Conservation (phyloP, 257 asterid genomes). For the Rhazya stricta region DNA sequence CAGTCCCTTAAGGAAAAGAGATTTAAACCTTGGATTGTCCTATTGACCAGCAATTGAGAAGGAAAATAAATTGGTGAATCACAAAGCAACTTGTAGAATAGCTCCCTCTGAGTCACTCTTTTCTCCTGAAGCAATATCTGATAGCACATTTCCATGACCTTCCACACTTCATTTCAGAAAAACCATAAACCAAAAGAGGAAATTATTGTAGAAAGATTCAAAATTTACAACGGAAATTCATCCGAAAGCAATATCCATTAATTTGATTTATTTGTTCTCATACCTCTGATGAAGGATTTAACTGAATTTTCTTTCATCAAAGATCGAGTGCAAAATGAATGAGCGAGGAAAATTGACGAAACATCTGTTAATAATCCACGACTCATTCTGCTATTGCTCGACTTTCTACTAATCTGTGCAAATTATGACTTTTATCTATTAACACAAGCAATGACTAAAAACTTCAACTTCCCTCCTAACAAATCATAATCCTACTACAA, state of each 20-base stretch:
- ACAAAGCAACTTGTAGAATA: conserved; percentile 79
- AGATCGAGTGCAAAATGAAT: conserved; percentile 63
- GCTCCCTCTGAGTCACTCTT: conserved; percentile 87
- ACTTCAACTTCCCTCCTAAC: not conserved
- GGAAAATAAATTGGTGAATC: conserved; percentile 69
- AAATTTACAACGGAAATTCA: not conserved
- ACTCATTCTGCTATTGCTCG: conserved; percentile 66
- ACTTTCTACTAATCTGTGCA: conserved; percentile 56
- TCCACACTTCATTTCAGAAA: conserved; percentile 57
- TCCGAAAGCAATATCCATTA: not conserved
- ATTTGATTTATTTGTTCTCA: not conserved
- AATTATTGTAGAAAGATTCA: not conserved
- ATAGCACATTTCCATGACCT: conserved; percentile 87
- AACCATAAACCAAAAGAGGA: not conserved
- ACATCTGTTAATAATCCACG: conserved; percentile 63
- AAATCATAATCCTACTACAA: not conserved
- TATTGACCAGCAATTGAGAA: conserved; percentile 73
- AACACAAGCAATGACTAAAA: not conserved
- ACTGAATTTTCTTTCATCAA: conserved; percentile 64
- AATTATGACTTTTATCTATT: not conserved
- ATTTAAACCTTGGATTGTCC: conserved; percentile 66
- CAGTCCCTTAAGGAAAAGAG: not conserved
- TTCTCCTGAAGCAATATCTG: conserved; percentile 65
- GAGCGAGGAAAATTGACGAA: conserved; percentile 63
- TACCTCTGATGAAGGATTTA: conserved; percentile 73